A percentile compares a stretch with the other conserved stretches of the same genome.
These are phyloP conservation scores for Firmiana major DNA, from an alignment of 345 rosid species.

Conservation along the genomic window DNA sequence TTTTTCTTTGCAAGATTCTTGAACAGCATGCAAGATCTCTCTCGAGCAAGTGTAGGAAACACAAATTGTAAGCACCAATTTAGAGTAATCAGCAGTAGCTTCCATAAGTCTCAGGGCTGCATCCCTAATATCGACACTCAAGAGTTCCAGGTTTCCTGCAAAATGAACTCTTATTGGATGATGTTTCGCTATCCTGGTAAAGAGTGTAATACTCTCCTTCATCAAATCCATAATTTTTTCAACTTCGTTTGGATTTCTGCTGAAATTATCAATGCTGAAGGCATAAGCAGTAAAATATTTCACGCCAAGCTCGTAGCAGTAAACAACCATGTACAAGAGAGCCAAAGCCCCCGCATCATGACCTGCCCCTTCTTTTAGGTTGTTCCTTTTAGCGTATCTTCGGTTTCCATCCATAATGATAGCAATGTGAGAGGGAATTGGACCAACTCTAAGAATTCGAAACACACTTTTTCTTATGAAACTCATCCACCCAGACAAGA, in stretches of 20 bases:
- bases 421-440: background rate
- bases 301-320: constrained; percentile 39
- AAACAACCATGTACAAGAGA: background rate
- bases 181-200: constrained; percentile 30
- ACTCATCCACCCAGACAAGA: background rate
- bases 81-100: constrained; percentile 33
- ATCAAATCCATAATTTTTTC: constrained; percentile 43
- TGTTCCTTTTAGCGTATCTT: background rate
- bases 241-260: constrained; percentile 42
- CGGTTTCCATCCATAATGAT: constrained; percentile 5
- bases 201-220: constrained; percentile 35
- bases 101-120: constrained; percentile 37
- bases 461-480: background rate
- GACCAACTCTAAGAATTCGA: background rate
- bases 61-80: constrained; percentile 31
- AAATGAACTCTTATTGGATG: constrained; percentile 30
- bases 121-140: constrained; percentile 28
- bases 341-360: constrained; percentile 1
- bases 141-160: constrained; percentile 40
- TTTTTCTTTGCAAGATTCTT: constrained; percentile 33
- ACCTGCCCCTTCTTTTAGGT: background rate
- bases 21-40: constrained; percentile 47
- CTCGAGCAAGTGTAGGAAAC: constrained; percentile 40
- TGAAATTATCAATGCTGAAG: constrained; percentile 63
- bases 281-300: constrained; percentile 43